Evolutionary conservation across 345 rosid genomes (phyloP), one percentile per base, ranked within the genome.

Genomic region (Jatropha curcas): DNA sequence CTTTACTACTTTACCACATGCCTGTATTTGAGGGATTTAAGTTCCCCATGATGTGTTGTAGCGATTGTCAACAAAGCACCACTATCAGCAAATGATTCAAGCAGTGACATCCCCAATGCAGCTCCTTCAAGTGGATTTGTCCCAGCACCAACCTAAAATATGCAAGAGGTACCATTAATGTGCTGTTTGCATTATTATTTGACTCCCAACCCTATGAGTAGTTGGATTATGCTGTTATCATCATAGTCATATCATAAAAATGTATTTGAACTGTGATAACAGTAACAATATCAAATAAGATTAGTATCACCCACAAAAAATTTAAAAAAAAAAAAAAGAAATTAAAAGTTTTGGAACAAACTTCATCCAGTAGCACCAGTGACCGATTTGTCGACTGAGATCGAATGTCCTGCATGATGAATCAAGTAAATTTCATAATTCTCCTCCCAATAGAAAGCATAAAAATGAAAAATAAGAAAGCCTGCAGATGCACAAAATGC

Each of bases 71-170:
- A 84, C 37, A 89, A 75, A 74, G 95, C 88, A 62, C 92, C 93
- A 41, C 77, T 82, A 71, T 76, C 82, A 55, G 92, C 97, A 83
- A 92, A 94, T 27, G 93, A 87, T 84, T 94, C 97, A 51, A 94
- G 90, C 61, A 94, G 70, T 51, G 98, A 84, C 93, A 94, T 92
- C 71, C 97, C 97, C 65, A 94, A 81, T 53, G 97, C 97, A 71
- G 98, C 97, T 71, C 98, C 97, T 87, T 94, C 97, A 67, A 94
- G 92, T 37, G 98, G 98, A 86, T 94, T 94, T 68, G 98, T 94
- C 72, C 98, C 97, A 25, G 93, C 97, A 77, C 97, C 97, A 82
- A 94, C 93, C 97, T 94, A 78, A 31, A 27, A 57, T 74, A 60
- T 65, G 61, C 56, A 66, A 66, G 70, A 58, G 41, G 59, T 35